These are phyloP conservation scores for Tuber calosporum DNA, from an alignment of 495 filamentous ascomycete genomes.

Conservation along the genomic window DNA sequence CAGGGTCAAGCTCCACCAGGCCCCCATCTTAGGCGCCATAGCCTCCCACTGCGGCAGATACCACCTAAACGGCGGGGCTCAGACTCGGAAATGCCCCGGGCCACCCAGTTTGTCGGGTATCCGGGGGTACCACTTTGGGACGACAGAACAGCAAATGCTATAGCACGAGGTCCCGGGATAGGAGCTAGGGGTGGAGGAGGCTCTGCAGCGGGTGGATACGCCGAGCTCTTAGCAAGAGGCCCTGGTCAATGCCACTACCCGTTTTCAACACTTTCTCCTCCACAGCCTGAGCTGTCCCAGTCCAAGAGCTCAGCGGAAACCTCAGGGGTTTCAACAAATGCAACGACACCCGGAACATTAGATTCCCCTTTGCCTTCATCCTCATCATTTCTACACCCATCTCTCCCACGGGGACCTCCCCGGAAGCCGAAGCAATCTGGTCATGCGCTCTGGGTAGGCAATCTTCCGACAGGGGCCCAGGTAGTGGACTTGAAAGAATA, in stretches of 20 bases:
- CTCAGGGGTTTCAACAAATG: slow-evolving; percentile 22
- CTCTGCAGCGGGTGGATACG: slow-evolving; percentile 4
- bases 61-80: slow-evolving; percentile 24
- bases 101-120: slow-evolving; percentile 18
- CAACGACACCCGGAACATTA: slow-evolving; percentile 22
- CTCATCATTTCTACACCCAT: slow-evolving; percentile 33
- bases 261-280: slow-evolving; percentile 10
- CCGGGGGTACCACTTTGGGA: slow-evolving; percentile 20
- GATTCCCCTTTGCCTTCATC: slow-evolving; percentile 15
- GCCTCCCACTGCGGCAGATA: slow-evolving; percentile 25
- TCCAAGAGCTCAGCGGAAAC: slow-evolving; percentile 29
- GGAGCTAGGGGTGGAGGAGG: neutral
- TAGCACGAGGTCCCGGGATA: neutral
- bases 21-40: slow-evolving; percentile 24
- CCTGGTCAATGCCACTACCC: slow-evolving; percentile 21
- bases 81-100: slow-evolving; percentile 7
- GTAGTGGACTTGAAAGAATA: slow-evolving; percentile 80
- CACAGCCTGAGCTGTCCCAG: slow-evolving; percentile 23
- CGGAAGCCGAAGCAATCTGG: slow-evolving; percentile 89
- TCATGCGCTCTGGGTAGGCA: slow-evolving; percentile 94
- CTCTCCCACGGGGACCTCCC: slow-evolving; percentile 74
- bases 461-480: slow-evolving; percentile 73
- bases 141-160: slow-evolving; percentile 18
- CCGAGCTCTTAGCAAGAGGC: slow-evolving; percentile 11
- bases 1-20: slow-evolving; percentile 11